These are phyloP conservation scores for Coprinopsis marcescibilis DNA, from an alignment of 768 basidiomycete species.

Conservation along the genomic window DNA sequence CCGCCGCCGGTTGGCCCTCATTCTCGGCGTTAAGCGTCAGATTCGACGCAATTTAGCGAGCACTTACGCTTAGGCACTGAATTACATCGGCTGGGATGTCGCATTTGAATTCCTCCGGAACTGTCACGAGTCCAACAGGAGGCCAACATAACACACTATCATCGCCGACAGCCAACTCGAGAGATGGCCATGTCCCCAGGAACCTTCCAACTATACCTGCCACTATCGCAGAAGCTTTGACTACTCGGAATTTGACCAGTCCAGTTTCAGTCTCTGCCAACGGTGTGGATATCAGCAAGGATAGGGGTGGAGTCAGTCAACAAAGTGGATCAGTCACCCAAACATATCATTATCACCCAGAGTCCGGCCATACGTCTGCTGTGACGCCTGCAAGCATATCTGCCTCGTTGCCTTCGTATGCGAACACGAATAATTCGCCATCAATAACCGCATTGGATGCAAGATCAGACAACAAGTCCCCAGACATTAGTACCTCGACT, in stretches of 20 bases:
- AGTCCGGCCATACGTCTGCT: conserved; percentile 3
- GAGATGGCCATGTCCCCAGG: conserved; percentile 4
- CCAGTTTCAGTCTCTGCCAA: neutral
- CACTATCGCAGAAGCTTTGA: conserved; percentile 1
- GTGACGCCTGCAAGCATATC: neutral
- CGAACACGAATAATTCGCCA: conserved; percentile 4
- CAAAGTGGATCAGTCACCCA: neutral
- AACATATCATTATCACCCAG: conserved; percentile 2
- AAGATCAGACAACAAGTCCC: conserved; percentile 6
- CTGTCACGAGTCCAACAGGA: conserved; percentile 10
- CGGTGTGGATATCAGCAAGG: neutral
- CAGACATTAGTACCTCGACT: conserved; percentile 4
- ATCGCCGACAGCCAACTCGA: conserved; percentile 6
- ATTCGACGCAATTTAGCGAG: neutral
- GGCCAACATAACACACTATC: conserved; percentile 7
- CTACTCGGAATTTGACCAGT: conserved; percentile 1
- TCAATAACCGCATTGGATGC: conserved; percentile 6
- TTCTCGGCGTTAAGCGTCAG: neutral
- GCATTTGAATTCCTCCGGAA: conserved; percentile 6
- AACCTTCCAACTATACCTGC: conserved; percentile 1
- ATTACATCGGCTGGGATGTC: conserved; percentile 5
- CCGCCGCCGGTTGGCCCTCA: neutral
- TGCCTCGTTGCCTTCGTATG: conserved; percentile 8
- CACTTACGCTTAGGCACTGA: neutral
- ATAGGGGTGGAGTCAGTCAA: neutral